A percentile compares a stretch with the other conserved stretches of the same genome.
phyloP scores from a whole-genome alignment of 164 flowering plant genomes.

The Akebia trifoliata region DNA sequence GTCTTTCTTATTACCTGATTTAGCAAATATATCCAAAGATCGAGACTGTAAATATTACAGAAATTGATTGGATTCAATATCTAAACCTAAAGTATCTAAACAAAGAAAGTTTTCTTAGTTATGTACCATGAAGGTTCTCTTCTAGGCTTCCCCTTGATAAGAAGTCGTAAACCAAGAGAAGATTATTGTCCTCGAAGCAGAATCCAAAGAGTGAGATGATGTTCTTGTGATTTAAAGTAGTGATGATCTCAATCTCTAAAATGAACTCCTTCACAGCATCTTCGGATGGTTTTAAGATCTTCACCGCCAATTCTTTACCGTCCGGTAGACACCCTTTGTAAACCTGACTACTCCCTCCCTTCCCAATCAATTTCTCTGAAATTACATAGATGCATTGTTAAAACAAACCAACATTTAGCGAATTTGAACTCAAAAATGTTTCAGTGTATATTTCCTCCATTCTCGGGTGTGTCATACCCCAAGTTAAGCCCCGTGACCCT shows the following conservation, averaged over 20 bases:
- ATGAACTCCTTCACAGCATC: constrained; percentile 65
- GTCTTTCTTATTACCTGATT: constrained; percentile 43
- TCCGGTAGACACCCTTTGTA: constrained; percentile 76
- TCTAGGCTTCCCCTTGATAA: constrained; percentile 84
- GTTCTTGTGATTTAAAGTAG: constrained; percentile 70
- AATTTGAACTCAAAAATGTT: neutral
- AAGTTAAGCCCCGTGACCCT: too few relatives aligned
- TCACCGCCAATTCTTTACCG: constrained; percentile 84
- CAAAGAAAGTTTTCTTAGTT: neutral
- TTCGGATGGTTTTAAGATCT: constrained; percentile 67
- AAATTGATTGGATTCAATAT: neutral
- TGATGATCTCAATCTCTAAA: constrained; percentile 80
- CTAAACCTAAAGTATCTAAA: neutral
- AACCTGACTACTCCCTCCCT: constrained; percentile 87
- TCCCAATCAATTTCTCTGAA: constrained; percentile 82
- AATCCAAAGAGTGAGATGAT: constrained; percentile 77
- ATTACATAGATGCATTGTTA: constrained; percentile 3
- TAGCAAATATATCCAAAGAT: too few relatives aligned
- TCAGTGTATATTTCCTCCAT: too few relatives aligned
- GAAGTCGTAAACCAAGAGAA: constrained; percentile 79
- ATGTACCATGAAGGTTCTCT: constrained; percentile 85
- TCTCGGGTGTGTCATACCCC: too few relatives aligned
- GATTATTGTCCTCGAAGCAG: constrained; percentile 65
- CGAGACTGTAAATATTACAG: too few relatives aligned
- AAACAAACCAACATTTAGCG: neutral